Base-by-base conservation (phyloP, 306 rosid species). In the Corylus americana region DNA sequence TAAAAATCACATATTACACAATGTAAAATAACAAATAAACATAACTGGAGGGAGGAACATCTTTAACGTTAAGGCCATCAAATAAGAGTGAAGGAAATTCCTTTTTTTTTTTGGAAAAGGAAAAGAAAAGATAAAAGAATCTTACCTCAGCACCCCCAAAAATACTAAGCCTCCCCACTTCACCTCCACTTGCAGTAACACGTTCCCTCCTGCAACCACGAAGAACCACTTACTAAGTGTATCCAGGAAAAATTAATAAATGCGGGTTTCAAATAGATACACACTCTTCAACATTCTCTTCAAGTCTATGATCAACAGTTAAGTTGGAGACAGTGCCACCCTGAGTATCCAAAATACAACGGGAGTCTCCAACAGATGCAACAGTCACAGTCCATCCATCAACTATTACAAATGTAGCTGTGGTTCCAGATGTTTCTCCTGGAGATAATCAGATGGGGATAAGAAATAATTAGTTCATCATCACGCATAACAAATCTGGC, bases 361-460 rank as follows among this genome's bases (percentile, higher is more conserved):
- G 98, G 35, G 98, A 92, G 73, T 95, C 98, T 76, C 98, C 98
- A 75, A 95, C 98, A 1, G 98, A 95, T 48, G 98, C 98, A 55
- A 95, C 98, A 4, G 98, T 95, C 81, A 95, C 97, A 9, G 98
- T 95, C 98, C 98, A 95, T 74, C 97, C 89, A 88, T 95, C 98
- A 53, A 95, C 90, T 79, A 95, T 90, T 57, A 95, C 98, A 85
- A 92, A 90, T 9, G 98, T 95, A 50, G 94, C 98, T 47, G 98
- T 92, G 51, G 98, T 95, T 82, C 98, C 98, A 62, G 98, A 95
- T 55, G 98, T 95, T 86, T 95, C 98, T 37, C 98, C 98, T 95
- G 81, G 3, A 86, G 70, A 84, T 70, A 51, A 45, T 71, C 55
- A 51, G 8, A 83, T 53, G 18, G 54, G 55, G 49, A 70, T 47